phyloP scores from a whole-genome alignment of 2,329 filamentous ascomycete genomes.

The Rhinocladiella mackenziei region DNA sequence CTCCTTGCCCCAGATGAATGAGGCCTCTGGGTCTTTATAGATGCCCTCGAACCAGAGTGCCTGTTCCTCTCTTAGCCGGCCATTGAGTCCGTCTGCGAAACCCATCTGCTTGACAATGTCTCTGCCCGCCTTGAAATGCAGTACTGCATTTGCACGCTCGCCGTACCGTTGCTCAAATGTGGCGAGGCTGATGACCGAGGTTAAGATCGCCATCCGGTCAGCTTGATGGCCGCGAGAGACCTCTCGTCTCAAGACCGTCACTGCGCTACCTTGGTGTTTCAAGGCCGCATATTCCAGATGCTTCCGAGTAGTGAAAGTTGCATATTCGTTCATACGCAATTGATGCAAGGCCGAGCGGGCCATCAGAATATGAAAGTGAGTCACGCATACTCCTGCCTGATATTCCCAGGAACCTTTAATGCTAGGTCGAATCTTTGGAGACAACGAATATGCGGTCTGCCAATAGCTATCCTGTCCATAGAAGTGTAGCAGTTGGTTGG shows the following conservation, averaged over 20 bases:
- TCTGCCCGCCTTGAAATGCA: conserved; percentile 15
- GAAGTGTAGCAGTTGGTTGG: conserved; percentile 19
- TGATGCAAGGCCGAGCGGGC: conserved; percentile 21
- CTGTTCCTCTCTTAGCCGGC: conserved; percentile 19
- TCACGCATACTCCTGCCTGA: conserved; percentile 13
- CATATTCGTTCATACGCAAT: conserved; percentile 16
- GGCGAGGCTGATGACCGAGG: conserved; percentile 14
- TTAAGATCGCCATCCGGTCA: conserved; percentile 16
- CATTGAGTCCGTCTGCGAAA: conserved; percentile 9
- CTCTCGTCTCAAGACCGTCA: conserved; percentile 13
- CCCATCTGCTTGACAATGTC: conserved; percentile 16
- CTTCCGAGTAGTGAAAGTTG: conserved; percentile 2
- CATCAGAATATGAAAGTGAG: conserved; percentile 20
- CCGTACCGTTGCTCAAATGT: conserved; percentile 21
- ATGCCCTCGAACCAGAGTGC: conserved; percentile 21
- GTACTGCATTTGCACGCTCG: conserved; percentile 7
- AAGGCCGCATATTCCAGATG: conserved; percentile 14
- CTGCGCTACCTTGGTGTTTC: conserved; percentile 18
- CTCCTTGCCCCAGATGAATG: conserved; percentile 17
- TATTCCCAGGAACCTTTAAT: conserved; percentile 23
- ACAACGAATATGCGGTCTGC: conserved; percentile 18
- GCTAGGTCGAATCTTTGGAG: conserved; percentile 13
- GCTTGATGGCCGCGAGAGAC: conserved; percentile 9
- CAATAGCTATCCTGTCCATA: conserved; percentile 19
- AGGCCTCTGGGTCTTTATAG: conserved; percentile 16